These are phyloP conservation scores for Camellia sinensis DNA, from an alignment of 148 eudicot species.

Conservation along the genomic window DNA sequence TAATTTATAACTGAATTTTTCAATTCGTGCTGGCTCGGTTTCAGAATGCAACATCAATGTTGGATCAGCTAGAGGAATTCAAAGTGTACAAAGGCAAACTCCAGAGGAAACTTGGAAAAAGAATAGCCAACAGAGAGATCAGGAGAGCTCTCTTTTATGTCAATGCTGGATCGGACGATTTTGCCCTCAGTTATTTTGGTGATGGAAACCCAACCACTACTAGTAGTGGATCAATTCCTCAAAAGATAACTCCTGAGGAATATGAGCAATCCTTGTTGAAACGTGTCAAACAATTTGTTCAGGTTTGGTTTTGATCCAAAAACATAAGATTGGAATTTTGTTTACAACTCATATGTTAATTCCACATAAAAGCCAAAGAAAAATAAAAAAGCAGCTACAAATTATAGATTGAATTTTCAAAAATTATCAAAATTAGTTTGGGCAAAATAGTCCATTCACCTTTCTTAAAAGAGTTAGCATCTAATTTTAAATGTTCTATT, in stretches of 20 bases:
- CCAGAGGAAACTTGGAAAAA: neutral
- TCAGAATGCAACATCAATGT: conserved; percentile 11
- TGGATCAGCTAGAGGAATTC: conserved; percentile 8
- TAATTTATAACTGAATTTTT: neutral
- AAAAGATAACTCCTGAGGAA: too few relatives aligned
- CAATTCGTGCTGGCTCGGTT: neutral
- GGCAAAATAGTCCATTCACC: too few relatives aligned
- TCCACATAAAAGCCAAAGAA: too few relatives aligned
- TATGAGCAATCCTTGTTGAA: neutral
- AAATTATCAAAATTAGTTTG: too few relatives aligned
- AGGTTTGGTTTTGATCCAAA: neutral
- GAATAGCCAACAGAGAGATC: neutral
- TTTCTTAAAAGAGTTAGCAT: too few relatives aligned
- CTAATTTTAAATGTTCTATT: too few relatives aligned
- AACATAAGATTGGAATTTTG: too few relatives aligned
- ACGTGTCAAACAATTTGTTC: neutral
- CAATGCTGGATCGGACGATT: conserved; percentile 11
- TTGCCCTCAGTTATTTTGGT: neutral
- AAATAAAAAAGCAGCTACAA: too few relatives aligned
- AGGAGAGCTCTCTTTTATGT: conserved; percentile 10
- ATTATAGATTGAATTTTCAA: too few relatives aligned
- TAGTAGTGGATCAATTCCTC: neutral
- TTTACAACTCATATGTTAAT: too few relatives aligned
- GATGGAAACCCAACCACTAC: neutral
- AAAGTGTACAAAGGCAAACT: conserved; percentile 5